Evolutionary conservation across 108 stramenopile species (phyloP).

Genomic region (Mediolabrus comicus): DNA sequence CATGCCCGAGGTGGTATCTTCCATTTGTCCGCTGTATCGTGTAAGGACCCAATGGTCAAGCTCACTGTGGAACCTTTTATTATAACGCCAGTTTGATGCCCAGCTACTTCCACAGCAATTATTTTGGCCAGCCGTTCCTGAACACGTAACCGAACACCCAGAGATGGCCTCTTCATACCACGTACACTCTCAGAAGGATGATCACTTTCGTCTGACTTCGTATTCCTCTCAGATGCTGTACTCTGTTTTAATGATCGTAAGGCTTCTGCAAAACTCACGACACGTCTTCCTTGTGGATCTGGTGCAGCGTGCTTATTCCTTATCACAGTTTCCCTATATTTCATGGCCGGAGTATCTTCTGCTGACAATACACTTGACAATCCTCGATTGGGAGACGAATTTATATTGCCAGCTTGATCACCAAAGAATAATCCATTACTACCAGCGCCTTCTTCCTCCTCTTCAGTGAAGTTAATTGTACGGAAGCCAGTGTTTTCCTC

Average conservation of each 20-base stretch:
- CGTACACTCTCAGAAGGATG: no score
- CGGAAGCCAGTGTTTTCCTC: constrained; percentile 15
- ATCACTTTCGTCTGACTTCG: not conserved
- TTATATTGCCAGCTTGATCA: constrained; percentile 27
- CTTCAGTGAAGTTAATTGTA: constrained; percentile 42
- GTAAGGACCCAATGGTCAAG: constrained; percentile 64
- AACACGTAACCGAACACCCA: constrained; percentile 73
- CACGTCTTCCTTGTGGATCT: constrained; percentile 22
- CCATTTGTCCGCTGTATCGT: constrained; percentile 78
- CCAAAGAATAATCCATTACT: constrained; percentile 31
- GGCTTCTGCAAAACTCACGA: constrained; percentile 44
- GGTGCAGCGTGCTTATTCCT: constrained; percentile 35
- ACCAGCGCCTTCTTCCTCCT: constrained; percentile 20
- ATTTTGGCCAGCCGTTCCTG: constrained; percentile 82
- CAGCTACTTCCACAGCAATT: constrained; percentile 86
- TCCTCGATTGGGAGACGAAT: not conserved
- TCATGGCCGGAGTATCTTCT: constrained; percentile 25
- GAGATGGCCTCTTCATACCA: constrained; percentile 64
- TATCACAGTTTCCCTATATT: constrained; percentile 38
- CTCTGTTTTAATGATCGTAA: constrained; percentile 23
- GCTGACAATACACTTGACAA: constrained; percentile 8
- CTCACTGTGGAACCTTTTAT: constrained; percentile 72
- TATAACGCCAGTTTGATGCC: constrained; percentile 63
- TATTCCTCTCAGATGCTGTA: not conserved
- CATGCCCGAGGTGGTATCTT: constrained; percentile 73